Conservation (phyloP, 306 rosid species). For the Citrullus mucosospermus region DNA sequence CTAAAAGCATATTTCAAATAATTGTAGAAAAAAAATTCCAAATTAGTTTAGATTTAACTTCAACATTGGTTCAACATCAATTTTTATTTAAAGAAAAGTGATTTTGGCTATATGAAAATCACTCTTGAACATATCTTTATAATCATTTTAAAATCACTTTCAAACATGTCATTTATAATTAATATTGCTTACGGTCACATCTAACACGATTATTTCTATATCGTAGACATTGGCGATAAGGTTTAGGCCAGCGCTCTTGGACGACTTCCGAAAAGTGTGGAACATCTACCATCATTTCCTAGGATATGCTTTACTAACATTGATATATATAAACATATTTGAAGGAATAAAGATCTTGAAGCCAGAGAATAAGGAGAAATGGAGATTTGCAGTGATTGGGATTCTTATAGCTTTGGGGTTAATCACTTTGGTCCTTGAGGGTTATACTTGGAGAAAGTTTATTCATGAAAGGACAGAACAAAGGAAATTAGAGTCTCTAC, state of each 20-base stretch:
- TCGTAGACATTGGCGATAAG: neutral
- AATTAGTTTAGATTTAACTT: no score
- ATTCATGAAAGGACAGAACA: neutral
- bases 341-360: conserved; percentile 51
- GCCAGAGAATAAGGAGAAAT: conserved; percentile 16
- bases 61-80: no score
- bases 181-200: no score
- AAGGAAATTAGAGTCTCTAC: neutral
- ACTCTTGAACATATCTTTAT: no score
- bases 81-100: no score
- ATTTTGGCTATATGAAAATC: no score
- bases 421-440: conserved; percentile 28
- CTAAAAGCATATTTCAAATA: no score
- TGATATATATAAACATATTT: conserved; percentile 49
- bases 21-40: no score
- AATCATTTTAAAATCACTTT: no score
- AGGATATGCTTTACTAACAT: conserved; percentile 45
- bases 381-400: conserved; percentile 51
- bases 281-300: conserved; percentile 84
- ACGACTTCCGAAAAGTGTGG: conserved; percentile 31
- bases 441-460: neutral
- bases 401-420: conserved; percentile 27
- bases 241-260: neutral
- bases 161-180: no score
- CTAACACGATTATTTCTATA: neutral